Evolutionary conservation across 2,329 filamentous ascomycete genomes (phyloP), one percentile per base, ranked within the genome.

Genomic region (Ascomycota sp.): DNA sequence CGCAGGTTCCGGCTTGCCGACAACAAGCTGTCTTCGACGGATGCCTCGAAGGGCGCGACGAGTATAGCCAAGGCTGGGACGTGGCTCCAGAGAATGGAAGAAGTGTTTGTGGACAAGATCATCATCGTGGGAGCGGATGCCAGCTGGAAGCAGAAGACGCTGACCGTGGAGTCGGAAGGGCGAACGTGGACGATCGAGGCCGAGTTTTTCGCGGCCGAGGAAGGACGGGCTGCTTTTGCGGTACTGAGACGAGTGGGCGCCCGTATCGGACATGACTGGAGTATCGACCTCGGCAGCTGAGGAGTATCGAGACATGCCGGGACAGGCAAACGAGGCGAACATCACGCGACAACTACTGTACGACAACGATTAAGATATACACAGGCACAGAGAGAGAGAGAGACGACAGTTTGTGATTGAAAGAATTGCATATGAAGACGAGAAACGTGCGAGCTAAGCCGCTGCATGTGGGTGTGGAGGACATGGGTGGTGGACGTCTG

Each of bases 101-200:
- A 67, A 27, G 82, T 95, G 3, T 58, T 65, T 7, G 71, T 95
- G 1, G 83, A 93, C 57, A 83, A 77, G 55, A 66, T 95, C 32
- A 61, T 95, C 28, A 43, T 98, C 29, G 71, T 95, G 13, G 81
- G 80, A 27, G 81, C 80, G 3, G 79, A 82, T 1, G 58, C 63
- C 22, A 53, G 57, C 13, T 93, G 83, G 85, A 57, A 55, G 29
- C 75, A 69, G 56, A 60, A 53, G 37, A 63, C 59, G 38, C 74
- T 73, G 27, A 62, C 59, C 37, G 63, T 67, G 31, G 57, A 60
- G 46, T 59, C 59, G 2, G 61, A 59, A 32, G 65, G 64, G 28
- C 57, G 60, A 44, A 61, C 50, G 7, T 63, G 64, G 46, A 64
- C 63, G 3, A 63, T 65, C 9, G 54, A 75, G 35, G 59, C 79